Evolutionary conservation across 805 yeast genomes (phyloP), one percentile per base, ranked within the genome.

Genomic region (Wickerhamomyces canadensis): DNA sequence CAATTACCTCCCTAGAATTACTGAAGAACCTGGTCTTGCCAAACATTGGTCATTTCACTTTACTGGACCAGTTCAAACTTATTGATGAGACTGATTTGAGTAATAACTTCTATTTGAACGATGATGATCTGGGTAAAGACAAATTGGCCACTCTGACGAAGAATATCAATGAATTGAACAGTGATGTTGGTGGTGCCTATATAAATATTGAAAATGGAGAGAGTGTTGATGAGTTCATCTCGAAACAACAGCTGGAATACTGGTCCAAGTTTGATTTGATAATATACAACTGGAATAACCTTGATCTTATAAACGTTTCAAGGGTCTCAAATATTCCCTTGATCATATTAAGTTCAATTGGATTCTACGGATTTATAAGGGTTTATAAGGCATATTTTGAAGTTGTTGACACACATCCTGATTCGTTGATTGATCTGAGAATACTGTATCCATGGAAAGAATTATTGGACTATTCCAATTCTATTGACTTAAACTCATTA

Each of bases 21-120:
- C 57, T 83, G 27, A 89, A 91, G 64, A 87, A 88, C 57, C 62
- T 91, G 40, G 76, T 84, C 1, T 64, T 91, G 15, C 89, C 95
- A 0, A 86, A 85, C 0, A 63, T 80, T 27, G 91, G 94, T 4
- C 52, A 67, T 13, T 69, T 82, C 42, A 73, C 84, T 0, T 65
- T 88, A 6, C 60, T 84, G 15, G 85, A 79, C 48, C 16, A n/a
- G 1, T 58, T 62, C 19, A 34, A 47, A 2, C 8, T 37, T 0
- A 78, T 79, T 3, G 48, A 55, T 2, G 58, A 51, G 3, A 54
- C 47, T 1, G 82, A 78, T 45, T 44, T 82, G 6, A 61, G 72
- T 10, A 66, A 72, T 9, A 83, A 84, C 52, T 86, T 86, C 57
- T 85, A 84, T 45, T 55, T 82, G 3, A 58, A 60, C 2, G 59